Base-by-base conservation (phyloP, 495 filamentous ascomycete species). In the Penicillium ucsense region DNA sequence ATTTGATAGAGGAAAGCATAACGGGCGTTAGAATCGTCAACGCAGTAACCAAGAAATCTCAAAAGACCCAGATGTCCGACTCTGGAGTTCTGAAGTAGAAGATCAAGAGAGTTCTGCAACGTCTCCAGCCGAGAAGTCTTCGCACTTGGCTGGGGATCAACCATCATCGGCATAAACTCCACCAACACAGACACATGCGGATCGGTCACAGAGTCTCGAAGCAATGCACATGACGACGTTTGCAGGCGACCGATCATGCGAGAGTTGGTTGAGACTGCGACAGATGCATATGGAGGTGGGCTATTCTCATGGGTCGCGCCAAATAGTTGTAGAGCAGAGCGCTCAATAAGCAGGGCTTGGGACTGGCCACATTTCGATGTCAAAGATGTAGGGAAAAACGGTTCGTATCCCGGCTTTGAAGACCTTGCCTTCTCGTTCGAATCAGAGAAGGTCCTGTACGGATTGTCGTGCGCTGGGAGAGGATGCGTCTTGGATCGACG, bases 1-100 rank as follows among this genome's bases (percentile, higher is more conserved):
- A 94, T 82, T 45, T 87, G 81, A 55, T 89, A 95, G 42, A 95
- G 77, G 40, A 95, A 74, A 27, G 86, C 89, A 60, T 88, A 83
- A 6, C 88, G 77, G 8, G 85, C 82, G 59, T 86, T 76, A 5
- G 76, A 74, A 54, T 86, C 77, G 61, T 95, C 88, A 59, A 90
- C 79, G 52, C 85, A 87, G 61, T 89, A 95, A n/a, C 87, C 89
- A 29, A 94, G 61, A 47, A 94, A 77, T 37, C 77, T 78, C 69
- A 91, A 77, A 0, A 86, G 77, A 3, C 81, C 83, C 8, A 74
- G 60, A 39, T 80, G 71, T 7, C 73, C 63, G 55, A 80, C 63
- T 64, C 85, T 45, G 43, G 77, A 80, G 40, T 74, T 74, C 41
- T 72, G 68, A 10, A 72, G 53, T n/a, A 74, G 54, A 37, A 70